Percentiles rank a stretch among this genome's conserved stretches.
Evolutionary conservation across 208 protist species (phyloP).

Genomic region (Acanthamoeba castellanii): DNA sequence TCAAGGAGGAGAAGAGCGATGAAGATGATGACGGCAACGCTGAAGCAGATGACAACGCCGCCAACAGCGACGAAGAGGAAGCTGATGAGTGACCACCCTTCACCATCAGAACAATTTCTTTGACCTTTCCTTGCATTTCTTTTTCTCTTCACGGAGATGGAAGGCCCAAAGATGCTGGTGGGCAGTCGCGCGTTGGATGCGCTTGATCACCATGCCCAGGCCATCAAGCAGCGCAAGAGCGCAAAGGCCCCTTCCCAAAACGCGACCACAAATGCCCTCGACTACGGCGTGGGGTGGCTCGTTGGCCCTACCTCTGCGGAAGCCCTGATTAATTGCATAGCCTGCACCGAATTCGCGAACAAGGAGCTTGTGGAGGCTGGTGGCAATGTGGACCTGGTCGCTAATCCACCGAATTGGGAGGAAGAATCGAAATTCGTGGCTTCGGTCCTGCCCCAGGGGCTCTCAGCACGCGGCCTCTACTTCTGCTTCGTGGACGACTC

Average conservation of each 20-base stretch:
- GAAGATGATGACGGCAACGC: not conserved
- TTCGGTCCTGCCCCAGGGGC: not conserved
- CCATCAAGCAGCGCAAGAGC: no score
- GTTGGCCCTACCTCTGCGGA: not conserved
- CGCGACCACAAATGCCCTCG: not conserved
- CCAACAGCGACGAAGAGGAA: not conserved
- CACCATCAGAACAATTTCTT: not conserved
- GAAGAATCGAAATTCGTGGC: conserved; percentile 1
- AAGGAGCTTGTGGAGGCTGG: not conserved
- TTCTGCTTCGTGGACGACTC: not conserved
- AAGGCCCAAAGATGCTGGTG: no score
- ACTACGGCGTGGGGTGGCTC: conserved; percentile 40
- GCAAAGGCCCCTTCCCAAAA: no score
- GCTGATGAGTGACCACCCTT: not conserved
- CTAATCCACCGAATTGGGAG: not conserved
- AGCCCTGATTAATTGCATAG: not conserved
- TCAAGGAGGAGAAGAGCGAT: conserved; percentile 42
- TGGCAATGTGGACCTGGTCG: not conserved
- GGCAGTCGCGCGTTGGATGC: no score
- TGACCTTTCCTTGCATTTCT: no score
- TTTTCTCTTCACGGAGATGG: no score
- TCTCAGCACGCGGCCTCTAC: not conserved
- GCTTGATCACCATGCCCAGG: no score
- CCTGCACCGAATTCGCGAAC: conserved; percentile 37
- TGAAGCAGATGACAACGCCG: not conserved